Conservation (phyloP, 176 grass and related monocot species). For the Miscanthus lutarioriparius region DNA sequence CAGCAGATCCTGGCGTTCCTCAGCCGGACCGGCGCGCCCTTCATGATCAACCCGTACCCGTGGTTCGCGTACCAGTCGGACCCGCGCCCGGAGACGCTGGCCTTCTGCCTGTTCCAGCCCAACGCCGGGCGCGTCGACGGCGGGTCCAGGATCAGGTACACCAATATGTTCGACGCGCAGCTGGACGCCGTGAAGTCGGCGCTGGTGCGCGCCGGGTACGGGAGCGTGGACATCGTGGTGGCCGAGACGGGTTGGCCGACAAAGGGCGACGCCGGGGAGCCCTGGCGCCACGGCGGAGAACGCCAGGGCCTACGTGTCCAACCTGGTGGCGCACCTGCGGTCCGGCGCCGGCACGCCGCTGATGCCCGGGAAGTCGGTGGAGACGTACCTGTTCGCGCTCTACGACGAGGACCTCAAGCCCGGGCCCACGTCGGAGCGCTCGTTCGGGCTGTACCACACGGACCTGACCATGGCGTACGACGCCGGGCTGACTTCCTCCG, state of each 20-base stretch:
- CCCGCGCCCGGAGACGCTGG: slow-evolving; percentile 78
- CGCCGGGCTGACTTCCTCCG: slow-evolving; percentile 44
- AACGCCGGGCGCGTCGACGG: slow-evolving; percentile 77
- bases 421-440: slow-evolving; percentile 71
- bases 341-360: slow-evolving; percentile 83
- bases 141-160: slow-evolving; percentile 66
- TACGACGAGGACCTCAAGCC: slow-evolving; percentile 98
- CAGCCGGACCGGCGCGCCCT: slow-evolving; percentile 61
- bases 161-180: slow-evolving; percentile 99
- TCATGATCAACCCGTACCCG: slow-evolving; percentile 98
- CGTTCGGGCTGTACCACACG: slow-evolving; percentile 84
- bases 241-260: slow-evolving; percentile 97
- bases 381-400: slow-evolving; percentile 94
- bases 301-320: slow-evolving; percentile 65
- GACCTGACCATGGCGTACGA: slow-evolving; percentile 77
- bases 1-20: slow-evolving; percentile 72
- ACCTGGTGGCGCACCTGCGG: slow-evolving; percentile 69
- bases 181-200: slow-evolving; percentile 82
- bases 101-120: slow-evolving; percentile 92
- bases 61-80: slow-evolving; percentile 95
- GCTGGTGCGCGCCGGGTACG: slow-evolving; percentile 54
- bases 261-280: slow-evolving; percentile 59
- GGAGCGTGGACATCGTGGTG: slow-evolving; percentile 69
- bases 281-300: slow-evolving; percentile 69
- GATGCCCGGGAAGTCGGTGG: slow-evolving; percentile 70